These are phyloP conservation scores for Scedosporium aurantiacum DNA, from an alignment of 2,329 filamentous ascomycete genomes.

Conservation along the genomic window DNA sequence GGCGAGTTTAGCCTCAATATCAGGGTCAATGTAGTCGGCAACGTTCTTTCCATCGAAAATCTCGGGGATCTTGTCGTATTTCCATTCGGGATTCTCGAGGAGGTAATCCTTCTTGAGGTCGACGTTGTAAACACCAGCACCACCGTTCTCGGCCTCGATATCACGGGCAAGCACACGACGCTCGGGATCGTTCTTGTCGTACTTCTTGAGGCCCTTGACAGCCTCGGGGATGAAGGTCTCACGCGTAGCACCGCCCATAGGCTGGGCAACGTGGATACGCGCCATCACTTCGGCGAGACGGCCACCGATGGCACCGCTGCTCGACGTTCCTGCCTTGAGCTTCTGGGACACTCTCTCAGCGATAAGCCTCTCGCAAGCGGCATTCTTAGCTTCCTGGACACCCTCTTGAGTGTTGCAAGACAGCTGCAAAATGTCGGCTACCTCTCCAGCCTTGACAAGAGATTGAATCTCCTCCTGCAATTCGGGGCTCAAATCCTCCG, in stretches of 20 bases:
- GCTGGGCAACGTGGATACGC: conserved; percentile 94
- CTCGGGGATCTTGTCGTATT: conserved; percentile 91
- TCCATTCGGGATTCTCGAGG: conserved; percentile 84
- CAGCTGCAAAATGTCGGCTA: conserved; percentile 74
- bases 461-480: conserved; percentile 67
- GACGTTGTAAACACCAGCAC: conserved; percentile 91
- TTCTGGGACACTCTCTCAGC: conserved; percentile 92
- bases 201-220: conserved; percentile 71
- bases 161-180: conserved; percentile 72
- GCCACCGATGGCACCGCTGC: conserved; percentile 63
- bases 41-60: conserved; percentile 94
- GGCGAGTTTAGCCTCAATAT: conserved; percentile 86
- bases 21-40: conserved; percentile 92
- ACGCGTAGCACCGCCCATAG: conserved; percentile 65
- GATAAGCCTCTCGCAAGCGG: conserved; percentile 83
- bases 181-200: conserved; percentile 82
- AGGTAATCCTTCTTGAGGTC: conserved; percentile 84
- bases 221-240: conserved; percentile 85
- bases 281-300: conserved; percentile 83
- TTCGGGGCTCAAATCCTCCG: conserved; percentile 74
- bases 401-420: conserved; percentile 94
- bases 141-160: conserved; percentile 82
- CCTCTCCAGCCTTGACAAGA: conserved; percentile 75
- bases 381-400: conserved; percentile 89
- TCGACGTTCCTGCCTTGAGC: conserved; percentile 79